These are phyloP conservation scores for Alliaria petiolata DNA, from an alignment of 345 rosid species.

Conservation along the genomic window DNA sequence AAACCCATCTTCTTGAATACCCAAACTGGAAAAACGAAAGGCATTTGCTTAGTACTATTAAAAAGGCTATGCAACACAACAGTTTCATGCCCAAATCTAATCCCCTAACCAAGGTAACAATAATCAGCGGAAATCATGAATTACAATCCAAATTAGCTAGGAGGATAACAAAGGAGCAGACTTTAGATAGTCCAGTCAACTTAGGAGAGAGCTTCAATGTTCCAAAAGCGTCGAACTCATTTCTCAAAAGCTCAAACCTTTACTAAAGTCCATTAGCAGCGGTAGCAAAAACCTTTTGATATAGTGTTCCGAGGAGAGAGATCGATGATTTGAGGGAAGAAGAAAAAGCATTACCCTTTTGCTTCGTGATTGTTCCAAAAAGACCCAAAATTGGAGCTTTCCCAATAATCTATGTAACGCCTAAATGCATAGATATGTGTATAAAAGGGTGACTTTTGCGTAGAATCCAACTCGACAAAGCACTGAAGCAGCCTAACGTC, in stretches of 20 bases:
- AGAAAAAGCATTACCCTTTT: conserved; percentile 14
- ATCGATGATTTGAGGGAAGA: background rate
- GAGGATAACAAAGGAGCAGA: background rate
- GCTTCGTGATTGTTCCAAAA: conserved; percentile 3
- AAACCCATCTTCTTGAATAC: conserved; percentile 47
- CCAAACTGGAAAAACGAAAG: conserved; percentile 9
- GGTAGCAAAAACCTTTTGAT: background rate
- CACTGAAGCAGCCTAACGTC: conserved; percentile 11
- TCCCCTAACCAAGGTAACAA: background rate
- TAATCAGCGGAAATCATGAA: background rate
- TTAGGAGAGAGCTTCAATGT: background rate
- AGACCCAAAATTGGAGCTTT: conserved; percentile 8
- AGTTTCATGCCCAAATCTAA: background rate
- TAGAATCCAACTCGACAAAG: conserved; percentile 15
- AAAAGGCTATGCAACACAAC: background rate
- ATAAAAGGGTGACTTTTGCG: background rate
- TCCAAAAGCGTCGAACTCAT: background rate
- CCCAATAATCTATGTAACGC: background rate
- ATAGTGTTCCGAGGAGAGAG: background rate
- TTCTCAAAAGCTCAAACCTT: conserved; percentile 9
- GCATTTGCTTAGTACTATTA: background rate
- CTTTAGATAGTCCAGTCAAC: background rate
- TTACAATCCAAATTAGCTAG: no score
- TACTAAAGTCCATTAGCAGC: background rate
- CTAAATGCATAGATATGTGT: background rate